Conservation (phyloP, 2,329 filamentous ascomycete genomes). For the Ophiocordyceps camponoti-floridani region DNA sequence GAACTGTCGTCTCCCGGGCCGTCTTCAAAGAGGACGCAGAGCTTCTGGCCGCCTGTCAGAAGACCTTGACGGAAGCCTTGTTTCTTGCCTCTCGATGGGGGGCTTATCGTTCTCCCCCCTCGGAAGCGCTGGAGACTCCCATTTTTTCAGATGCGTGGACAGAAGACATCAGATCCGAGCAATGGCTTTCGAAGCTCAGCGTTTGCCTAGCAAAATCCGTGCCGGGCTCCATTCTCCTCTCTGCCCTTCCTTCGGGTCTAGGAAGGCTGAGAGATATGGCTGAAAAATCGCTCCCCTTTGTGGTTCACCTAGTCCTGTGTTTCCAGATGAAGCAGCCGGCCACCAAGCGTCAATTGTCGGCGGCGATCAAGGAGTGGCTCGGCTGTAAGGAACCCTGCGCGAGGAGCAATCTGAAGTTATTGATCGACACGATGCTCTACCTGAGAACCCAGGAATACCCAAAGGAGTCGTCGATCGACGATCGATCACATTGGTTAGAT, state of each 20-base stretch:
- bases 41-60: slow-evolving; percentile 31
- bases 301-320: slow-evolving; percentile 65
- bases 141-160: slow-evolving; percentile 10
- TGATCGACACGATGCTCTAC: slow-evolving; percentile 71
- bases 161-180: slow-evolving; percentile 21
- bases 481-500: slow-evolving; percentile 72
- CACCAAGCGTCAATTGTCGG: slow-evolving; percentile 44
- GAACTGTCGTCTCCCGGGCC: slow-evolving; percentile 37
- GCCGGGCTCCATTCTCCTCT: slow-evolving; percentile 47
- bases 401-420: slow-evolving; percentile 47
- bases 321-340: slow-evolving; percentile 47
- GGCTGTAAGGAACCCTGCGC: slow-evolving; percentile 16
- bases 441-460: slow-evolving; percentile 65
- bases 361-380: slow-evolving; percentile 47
- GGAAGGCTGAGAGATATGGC: slow-evolving; percentile 50
- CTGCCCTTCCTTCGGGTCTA: slow-evolving; percentile 49
- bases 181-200: slow-evolving; percentile 47
- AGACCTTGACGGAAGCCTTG: slow-evolving; percentile 31
- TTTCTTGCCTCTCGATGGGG: slow-evolving; percentile 38
- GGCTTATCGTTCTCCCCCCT: slow-evolving; percentile 34
- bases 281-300: slow-evolving; percentile 58
- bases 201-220: slow-evolving; percentile 42
- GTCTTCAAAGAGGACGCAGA: slow-evolving; percentile 25
- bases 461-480: slow-evolving; percentile 58
- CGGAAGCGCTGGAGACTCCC: slow-evolving; percentile 18